phyloP scores from a whole-genome alignment of 1,284 basidiomycete genomes.

The Malassezia equina region DNA sequence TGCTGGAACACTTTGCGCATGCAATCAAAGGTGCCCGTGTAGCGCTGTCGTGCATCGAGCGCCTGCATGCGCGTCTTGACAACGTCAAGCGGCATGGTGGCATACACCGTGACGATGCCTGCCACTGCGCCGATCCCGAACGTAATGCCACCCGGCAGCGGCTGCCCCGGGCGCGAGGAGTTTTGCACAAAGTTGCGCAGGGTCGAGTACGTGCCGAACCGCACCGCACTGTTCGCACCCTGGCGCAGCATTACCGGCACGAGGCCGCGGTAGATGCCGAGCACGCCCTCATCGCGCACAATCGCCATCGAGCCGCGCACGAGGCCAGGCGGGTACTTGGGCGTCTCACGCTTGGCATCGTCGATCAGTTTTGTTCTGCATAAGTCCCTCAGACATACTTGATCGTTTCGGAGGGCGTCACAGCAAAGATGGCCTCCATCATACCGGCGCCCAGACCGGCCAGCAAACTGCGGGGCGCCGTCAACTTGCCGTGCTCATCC shows the following conservation, averaged over 20 bases:
- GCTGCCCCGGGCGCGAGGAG: slow-evolving; percentile 68
- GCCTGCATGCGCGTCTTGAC: slow-evolving; percentile 98
- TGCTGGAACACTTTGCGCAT: slow-evolving; percentile 52
- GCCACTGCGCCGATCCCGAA: slow-evolving; percentile 89
- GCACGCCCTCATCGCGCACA: slow-evolving; percentile 67
- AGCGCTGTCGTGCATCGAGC: slow-evolving; percentile 68
- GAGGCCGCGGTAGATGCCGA: slow-evolving; percentile 76
- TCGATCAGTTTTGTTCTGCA: slow-evolving; percentile 80
- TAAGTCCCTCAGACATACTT: slow-evolving; percentile 54
- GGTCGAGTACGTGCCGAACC: slow-evolving; percentile 91
- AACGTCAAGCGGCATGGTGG: slow-evolving; percentile 53
- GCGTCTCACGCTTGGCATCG: slow-evolving; percentile 72
- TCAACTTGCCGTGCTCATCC: slow-evolving; percentile 52
- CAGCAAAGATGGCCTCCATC: slow-evolving; percentile 85
- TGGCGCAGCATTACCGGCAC: slow-evolving; percentile 96
- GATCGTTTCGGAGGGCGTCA: slow-evolving; percentile 95
- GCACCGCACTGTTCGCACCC: slow-evolving; percentile 88
- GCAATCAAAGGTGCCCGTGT: slow-evolving; percentile 86
- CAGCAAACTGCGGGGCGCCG: slow-evolving; percentile 37
- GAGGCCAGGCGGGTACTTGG: slow-evolving; percentile 70
- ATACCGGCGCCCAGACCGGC: slow-evolving; percentile 91
- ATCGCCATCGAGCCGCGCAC: slow-evolving; percentile 75
- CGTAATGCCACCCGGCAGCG: slow-evolving; percentile 74
- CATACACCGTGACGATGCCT: slow-evolving; percentile 80
- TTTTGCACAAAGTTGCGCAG: slow-evolving; percentile 75